Evolutionary conservation across 345 rosid genomes (phyloP), one percentile per base, ranked within the genome.

Genomic region (Cardamine resedifolia): DNA sequence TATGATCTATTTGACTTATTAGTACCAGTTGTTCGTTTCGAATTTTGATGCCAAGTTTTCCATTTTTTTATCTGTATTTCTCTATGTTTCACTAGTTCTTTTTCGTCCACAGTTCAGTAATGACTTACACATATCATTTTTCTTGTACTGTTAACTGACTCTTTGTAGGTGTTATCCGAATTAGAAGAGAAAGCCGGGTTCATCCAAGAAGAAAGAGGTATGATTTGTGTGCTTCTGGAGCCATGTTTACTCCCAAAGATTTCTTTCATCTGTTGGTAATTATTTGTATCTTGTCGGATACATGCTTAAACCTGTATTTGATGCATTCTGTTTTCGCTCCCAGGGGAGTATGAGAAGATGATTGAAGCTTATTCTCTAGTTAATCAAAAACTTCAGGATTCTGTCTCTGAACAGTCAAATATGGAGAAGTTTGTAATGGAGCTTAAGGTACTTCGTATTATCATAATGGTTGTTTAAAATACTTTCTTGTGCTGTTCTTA

Each of bases 161-260:
- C 52, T 57, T 78, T 77, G 27, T 77, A 94, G 98, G 99, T 95
- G 34, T 81, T 95, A 21, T 85, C 70, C 71, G 99, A 95, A 78
- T 44, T 95, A 68, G 96, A 91, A 85, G 96, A 95, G 80, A 95
- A 95, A 79, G 99, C 96, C 1, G 93, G 83, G 53, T 71, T 83
- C 51, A 86, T 95, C 68, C 75, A 87, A 83, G 99, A 95, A 80
- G 99, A 95, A 87, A 87, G 99, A 85, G 99, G 99, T 81, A 76
- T 23, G 38, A 41, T 60, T 53, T 47, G 15, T 41, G 44, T 61
- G 31, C 27, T 55, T 55, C 52, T 23, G 33, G 50, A 60, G 65
- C 33, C 34, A 39, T 23, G 11, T 24, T 7, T 20, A 7, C 48
- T 58, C 65, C 21, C 21, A 19, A 60, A 18, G 21, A 10, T 18